phyloP scores from a whole-genome alignment of 1,139 yeast species.

The Diutina ranongensis region DNA sequence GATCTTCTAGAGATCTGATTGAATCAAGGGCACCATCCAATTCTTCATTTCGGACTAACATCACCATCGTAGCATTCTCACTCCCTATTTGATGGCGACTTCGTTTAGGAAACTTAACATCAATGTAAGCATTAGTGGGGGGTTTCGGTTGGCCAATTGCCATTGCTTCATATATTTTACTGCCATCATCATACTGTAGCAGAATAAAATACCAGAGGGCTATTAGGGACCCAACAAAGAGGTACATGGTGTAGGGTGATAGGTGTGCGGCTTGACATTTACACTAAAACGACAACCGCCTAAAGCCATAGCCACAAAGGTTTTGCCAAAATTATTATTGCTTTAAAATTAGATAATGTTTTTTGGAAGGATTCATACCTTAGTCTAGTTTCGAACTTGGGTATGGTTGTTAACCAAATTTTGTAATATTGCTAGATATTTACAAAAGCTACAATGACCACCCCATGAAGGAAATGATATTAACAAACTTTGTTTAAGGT shows the following conservation, averaged over 20 bases:
- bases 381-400: neutral
- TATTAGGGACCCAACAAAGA: neutral
- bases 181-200: neutral
- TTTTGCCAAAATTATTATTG: no score
- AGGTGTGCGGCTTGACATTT: neutral
- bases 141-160: conserved; percentile 17
- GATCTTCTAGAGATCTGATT: conserved; percentile 34
- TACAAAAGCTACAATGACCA: no score
- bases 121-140: conserved; percentile 33
- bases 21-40: conserved; percentile 30
- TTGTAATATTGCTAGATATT: no score
- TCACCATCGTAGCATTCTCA: conserved; percentile 41
- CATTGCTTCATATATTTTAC: neutral
- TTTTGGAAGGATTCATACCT: neutral
- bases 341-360: no score
- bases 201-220: neutral
- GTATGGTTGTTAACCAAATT: neutral
- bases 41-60: conserved; percentile 34
- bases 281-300: neutral
- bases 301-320: no score
- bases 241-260: neutral
- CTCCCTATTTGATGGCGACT: conserved; percentile 27
- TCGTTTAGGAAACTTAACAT: conserved; percentile 16
- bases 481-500: no score
- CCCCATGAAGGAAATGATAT: neutral